Base-by-base conservation (phyloP, 768 basidiomycete genomes). In the Clitopilus passeckerianus region DNA sequence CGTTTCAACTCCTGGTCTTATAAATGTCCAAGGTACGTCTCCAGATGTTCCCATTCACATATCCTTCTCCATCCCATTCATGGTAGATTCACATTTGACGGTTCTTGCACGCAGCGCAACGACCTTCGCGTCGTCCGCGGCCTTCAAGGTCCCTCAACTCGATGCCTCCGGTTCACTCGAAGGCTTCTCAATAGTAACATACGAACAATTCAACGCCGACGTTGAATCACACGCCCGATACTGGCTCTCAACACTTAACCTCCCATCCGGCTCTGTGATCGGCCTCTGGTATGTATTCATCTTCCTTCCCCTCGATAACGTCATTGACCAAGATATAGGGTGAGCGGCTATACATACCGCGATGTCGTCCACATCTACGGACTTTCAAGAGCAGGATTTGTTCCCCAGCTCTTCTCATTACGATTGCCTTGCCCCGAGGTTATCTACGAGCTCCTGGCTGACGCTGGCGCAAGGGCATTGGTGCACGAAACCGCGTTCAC, bases 281-380 rank as follows among this genome's bases (percentile, higher is more conserved):
- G 87, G 86, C 14, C 63, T 87, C 41, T 89, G 87, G 86, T 86
- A 56, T 56, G 83, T 66, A 54, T 16, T 37, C n/a, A 55, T 34
- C 15, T 58, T 56, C 15, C 24, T 27, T 34, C 3, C 6, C 33
- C n/a, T 65, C 55, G 50, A 33, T 15, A 27, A 23, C 16, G 9
- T 55, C 53, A 56, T 61, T 66, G 37, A 61, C 56, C 59, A 60
- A 61, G 30, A 56, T 59, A 5, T 56, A 89, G 87, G 87, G 70
- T 89, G 12, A 77, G 80, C 20, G 87, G 87, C 9, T 81, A 81
- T 70, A 77, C 81, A 24, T 89, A 89, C 67, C 70, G 73, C 33
- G 87, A 89, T 64, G 80, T 83, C 34, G 71, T 87, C 30, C 79
- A 85, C 58, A 82, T 89, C 60, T 87, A 87, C 63, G 82, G 82